Evolutionary conservation across 176 grass and related monocot species (phyloP), one percentile per base, ranked within the genome.

Genomic region (Aegilops umbellulata): DNA sequence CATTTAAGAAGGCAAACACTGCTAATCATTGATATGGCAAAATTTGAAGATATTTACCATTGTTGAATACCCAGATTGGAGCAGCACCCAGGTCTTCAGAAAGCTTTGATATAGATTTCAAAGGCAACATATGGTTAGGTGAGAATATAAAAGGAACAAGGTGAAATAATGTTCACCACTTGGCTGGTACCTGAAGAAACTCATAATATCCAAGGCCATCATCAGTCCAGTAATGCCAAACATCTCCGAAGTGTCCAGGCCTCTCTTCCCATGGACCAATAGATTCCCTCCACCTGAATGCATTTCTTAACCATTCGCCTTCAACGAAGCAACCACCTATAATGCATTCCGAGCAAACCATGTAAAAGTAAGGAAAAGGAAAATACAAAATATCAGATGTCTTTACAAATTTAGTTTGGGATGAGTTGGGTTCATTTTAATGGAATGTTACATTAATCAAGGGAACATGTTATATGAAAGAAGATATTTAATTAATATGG

Each of bases 221-320:
- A 10, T 97, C 92, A 10, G 92, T 97, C 95, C 95, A 97, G 60
- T 97, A 97, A 83, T 90, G 81, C 92, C 95, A 97, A 81, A 94
- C 88, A 86, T 97, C 95, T 16, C 95, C 95, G 26, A 89, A 97
- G 85, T 97, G 95, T 47, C 95, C 95, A 25, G 95, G 92, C 41
- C 95, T 92, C 78, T 97, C 90, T 86, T 94, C 92, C 95, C 95
- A 97, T 19, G 88, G 95, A 66, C 95, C 95, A 82, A 97, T 87
- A 34, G 90, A 71, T 58, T 90, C 84, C 16, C 58, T 94, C 95
- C 92, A 97, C 55, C 90, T 90, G 69, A 97, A 97, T 76, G 95
- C 95, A 55, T 97, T 97, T 85, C 95, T 86, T 84, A 97, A 67
- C 90, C 90, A 93, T 4, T 89, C 87, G 22, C 90, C 95, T 91